phyloP scores from a whole-genome alignment of 2,329 filamentous ascomycete species.

The Basipetospora chlamydospora region DNA sequence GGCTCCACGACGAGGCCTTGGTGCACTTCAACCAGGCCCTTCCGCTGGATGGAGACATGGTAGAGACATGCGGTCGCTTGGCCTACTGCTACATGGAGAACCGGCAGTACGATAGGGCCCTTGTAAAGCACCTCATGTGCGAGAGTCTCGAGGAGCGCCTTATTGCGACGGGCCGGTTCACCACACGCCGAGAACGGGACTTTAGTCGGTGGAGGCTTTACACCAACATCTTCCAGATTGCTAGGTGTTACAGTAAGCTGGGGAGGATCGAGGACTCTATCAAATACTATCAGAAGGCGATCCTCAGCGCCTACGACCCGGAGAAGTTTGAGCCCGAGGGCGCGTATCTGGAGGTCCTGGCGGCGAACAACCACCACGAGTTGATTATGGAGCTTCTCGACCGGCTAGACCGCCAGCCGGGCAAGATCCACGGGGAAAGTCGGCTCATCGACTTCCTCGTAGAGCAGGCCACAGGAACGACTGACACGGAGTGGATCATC shows the following conservation, averaged over 20 bases:
- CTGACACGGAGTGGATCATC: conserved; percentile 21
- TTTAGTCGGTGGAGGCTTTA: conserved; percentile 24
- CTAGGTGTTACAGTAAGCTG: conserved; percentile 20
- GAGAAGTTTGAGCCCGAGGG: conserved; percentile 23
- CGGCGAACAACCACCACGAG: conserved; percentile 20
- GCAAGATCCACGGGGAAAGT: conserved; percentile 11
- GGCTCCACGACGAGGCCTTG: conserved; percentile 19
- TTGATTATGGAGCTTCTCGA: conserved; percentile 21
- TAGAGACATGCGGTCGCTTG: conserved; percentile 25
- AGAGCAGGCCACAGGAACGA: conserved; percentile 16
- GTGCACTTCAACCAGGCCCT: conserved; percentile 21
- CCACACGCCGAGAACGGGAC: conserved; percentile 11
- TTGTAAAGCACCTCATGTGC: conserved; percentile 21
- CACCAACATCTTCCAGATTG: conserved; percentile 24
- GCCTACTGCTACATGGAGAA: conserved; percentile 23
- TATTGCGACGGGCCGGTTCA: conserved; percentile 13
- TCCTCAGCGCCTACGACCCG: conserved; percentile 13
- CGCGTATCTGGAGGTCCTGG: conserved; percentile 21
- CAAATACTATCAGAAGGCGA: conserved; percentile 22
- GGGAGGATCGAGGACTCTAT: conserved; percentile 18
- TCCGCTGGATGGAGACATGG: conserved; percentile 20
- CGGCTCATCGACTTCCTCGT: conserved; percentile 22
- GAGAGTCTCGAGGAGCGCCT: conserved; percentile 19
- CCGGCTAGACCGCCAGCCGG: conserved; percentile 15
- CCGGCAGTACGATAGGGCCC: conserved; percentile 19